Conservation (phyloP, 805 yeast genomes). For the Candida caryicola region DNA sequence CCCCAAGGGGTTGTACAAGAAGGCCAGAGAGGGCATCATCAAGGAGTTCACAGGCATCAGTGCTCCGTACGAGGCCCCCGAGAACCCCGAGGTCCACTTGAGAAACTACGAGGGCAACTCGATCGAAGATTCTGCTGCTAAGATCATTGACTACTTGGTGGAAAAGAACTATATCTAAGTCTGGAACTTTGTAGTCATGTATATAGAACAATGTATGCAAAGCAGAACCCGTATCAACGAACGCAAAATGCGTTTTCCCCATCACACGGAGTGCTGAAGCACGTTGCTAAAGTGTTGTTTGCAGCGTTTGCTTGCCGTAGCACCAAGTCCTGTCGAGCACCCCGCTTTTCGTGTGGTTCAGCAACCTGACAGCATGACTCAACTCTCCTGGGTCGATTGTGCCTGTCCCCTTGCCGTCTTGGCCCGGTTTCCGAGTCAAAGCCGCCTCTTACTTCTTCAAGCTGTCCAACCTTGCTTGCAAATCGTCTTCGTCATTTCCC, state of each 20-base stretch:
- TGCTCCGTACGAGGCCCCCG: constrained; percentile 96
- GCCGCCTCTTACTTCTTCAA: constrained; percentile 63
- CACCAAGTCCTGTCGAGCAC: too few relatives aligned
- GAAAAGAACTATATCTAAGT: constrained; percentile 42
- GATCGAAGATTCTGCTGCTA: constrained; percentile 78
- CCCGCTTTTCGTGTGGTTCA: too few relatives aligned
- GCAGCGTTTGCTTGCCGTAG: too few relatives aligned
- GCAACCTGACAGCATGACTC: too few relatives aligned
- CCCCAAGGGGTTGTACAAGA: constrained; percentile 94
- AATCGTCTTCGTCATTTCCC: constrained; percentile 65
- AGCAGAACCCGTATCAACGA: background rate
- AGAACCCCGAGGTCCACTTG: constrained; percentile 75
- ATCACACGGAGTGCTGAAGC: too few relatives aligned
- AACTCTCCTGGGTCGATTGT: too few relatives aligned
- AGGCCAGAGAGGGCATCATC: constrained; percentile 92
- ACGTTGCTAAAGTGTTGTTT: too few relatives aligned
- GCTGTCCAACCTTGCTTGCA: constrained; percentile 85
- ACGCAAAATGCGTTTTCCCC: too few relatives aligned
- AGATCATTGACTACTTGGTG: constrained; percentile 65
- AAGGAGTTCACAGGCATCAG: constrained; percentile 94
- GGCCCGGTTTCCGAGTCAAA: too few relatives aligned
- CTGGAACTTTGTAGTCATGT: background rate
- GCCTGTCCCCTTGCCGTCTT: too few relatives aligned
- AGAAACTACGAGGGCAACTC: constrained; percentile 61
- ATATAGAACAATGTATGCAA: background rate